phyloP scores from a whole-genome alignment of 345 rosid genomes.

The Luvunga scandens region DNA sequence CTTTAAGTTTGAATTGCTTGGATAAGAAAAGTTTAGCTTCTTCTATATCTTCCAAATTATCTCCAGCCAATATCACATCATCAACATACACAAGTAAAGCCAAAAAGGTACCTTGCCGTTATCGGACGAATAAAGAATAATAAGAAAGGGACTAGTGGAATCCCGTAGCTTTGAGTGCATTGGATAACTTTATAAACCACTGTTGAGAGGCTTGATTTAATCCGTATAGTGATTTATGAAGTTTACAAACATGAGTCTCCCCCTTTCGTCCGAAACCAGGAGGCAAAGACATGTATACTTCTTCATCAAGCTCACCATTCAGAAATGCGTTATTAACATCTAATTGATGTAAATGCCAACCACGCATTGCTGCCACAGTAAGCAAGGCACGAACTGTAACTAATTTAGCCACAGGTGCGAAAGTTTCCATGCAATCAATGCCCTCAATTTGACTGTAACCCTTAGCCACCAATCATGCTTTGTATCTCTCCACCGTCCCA shows the following conservation, averaged over 20 bases:
- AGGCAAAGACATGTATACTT: neutral
- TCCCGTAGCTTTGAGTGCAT: neutral
- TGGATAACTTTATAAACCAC: neutral
- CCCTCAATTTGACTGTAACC: neutral
- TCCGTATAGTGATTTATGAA: neutral
- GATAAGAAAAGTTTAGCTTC: neutral
- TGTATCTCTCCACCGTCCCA: neutral
- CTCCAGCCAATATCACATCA: slow-evolving; percentile 1
- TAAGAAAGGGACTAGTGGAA: neutral
- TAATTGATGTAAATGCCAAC: neutral
- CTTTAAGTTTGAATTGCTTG: neutral
- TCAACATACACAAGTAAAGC: slow-evolving; percentile 1
- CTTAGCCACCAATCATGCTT: neutral
- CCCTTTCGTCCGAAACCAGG: neutral
- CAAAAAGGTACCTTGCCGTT: neutral
- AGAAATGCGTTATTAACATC: no score
- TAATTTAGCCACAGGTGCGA: neutral
- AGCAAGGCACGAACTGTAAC: neutral
- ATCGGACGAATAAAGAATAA: slow-evolving; percentile 1
- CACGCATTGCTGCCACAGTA: neutral
- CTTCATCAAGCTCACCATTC: neutral
- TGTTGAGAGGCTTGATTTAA: neutral
- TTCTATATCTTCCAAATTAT: neutral
- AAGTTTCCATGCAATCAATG: neutral
- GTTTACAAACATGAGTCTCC: neutral